phyloP scores from a whole-genome alignment of 179 eudicot genomes.

The Beta macrorhiza region DNA sequence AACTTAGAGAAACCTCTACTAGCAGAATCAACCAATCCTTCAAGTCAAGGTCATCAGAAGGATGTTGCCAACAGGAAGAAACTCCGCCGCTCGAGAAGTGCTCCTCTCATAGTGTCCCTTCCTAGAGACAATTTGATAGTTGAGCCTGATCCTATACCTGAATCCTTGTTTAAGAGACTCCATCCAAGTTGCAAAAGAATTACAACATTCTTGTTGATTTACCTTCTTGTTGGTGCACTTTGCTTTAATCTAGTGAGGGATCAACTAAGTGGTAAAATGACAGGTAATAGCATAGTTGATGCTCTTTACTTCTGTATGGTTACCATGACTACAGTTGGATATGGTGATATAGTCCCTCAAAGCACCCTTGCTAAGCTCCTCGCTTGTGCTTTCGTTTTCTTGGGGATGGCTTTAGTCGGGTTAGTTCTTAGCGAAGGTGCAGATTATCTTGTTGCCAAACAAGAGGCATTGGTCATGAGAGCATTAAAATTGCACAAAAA shows the following conservation, averaged over 20 bases:
- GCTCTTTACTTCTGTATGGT: constrained; percentile 72
- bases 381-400: constrained; percentile 63
- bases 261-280: constrained; percentile 61
- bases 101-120: constrained; percentile 25
- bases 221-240: constrained; percentile 48
- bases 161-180: constrained; percentile 23
- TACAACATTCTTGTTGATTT: constrained; percentile 34
- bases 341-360: constrained; percentile 75
- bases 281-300: constrained; percentile 52
- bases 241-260: constrained; percentile 49
- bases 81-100: constrained; percentile 35
- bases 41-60: constrained; percentile 21
- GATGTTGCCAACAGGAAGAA: constrained; percentile 36
- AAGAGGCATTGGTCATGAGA: constrained; percentile 45
- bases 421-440: constrained; percentile 63
- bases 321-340: constrained; percentile 85
- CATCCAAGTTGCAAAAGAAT: constrained; percentile 41
- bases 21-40: constrained; percentile 11
- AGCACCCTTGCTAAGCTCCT: constrained; percentile 49
- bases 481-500: constrained; percentile 45
- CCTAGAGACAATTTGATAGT: constrained; percentile 3
- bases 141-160: constrained; percentile 26
- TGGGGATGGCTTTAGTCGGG: constrained; percentile 68
- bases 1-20: constrained; percentile 38
- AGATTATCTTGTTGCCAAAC: constrained; percentile 63